Base-by-base conservation (phyloP, 805 yeast species). In the Cyberlindnera misumaiensis region DNA sequence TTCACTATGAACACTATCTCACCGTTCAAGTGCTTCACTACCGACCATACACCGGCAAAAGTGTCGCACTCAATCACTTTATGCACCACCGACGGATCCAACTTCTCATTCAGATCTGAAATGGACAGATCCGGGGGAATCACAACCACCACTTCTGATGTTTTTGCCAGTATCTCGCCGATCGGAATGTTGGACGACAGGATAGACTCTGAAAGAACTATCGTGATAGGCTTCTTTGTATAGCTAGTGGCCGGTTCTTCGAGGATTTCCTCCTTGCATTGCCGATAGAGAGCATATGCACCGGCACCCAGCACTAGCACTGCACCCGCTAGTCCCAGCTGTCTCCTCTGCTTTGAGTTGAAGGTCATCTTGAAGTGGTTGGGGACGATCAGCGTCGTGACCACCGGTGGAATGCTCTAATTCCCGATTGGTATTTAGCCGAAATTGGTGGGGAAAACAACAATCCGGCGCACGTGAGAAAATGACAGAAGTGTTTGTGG, bases 1-100 rank as follows among this genome's bases (percentile, higher is more conserved):
- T 46, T 32, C 1, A 53, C 52, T 3, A 61, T 46, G 33, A 62
- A 44, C 5, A 65, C 39, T 7, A 52, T 40, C 15, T 66, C 63
- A 26, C 72, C 63, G 16, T 59, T 55, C 18, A 77, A 37, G 41
- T 75, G 80, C 43, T 74, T 75, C 16, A 75, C 61, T n/a, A 77
- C 63, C 28, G 78, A 75, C 60, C 74, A 69, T 11, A 75, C 53
- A 3, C 83, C 80, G 11, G 56, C 59, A 38, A 60, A 60, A 1
- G 72, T 66, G n/a, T 65, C 69, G 35, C 78, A 71, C 34, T 59
- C 60, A 11, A 52, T 51, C 2, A 48, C 38, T 24, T 52, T 52
- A 34, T 40, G 46, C 4, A 11, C 18, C 36, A 68, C 64, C 42
- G 53, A 55, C 15, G 43, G 30, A 3, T 58, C 55, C 2, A 64